Base-by-base conservation (phyloP, 768 basidiomycete species). In the Lactifluus hygrophoroides region DNA sequence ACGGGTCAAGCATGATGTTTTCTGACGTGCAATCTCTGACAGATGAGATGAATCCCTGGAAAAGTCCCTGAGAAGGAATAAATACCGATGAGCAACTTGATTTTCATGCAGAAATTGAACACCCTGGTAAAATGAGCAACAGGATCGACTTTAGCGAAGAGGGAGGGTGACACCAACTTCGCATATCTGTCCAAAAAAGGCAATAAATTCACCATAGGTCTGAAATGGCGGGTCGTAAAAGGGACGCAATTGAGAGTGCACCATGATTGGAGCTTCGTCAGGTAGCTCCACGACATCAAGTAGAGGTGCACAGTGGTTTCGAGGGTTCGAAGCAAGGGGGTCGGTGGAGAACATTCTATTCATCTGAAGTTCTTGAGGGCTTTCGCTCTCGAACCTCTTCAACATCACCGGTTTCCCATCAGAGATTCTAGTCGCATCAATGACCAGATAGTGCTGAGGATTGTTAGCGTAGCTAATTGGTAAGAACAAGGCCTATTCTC, bases 101-200 rank as follows among this genome's bases (percentile, higher is more conserved):
- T 63, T 34, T 17, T 63, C 54, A 13, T 63, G 62, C 62, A 63
- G 49, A 35, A 61, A 61, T 30, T 61, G 38, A 3, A 62, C 19
- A 8, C 44, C 54, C 52, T 62, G 19, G 10, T 34, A 11, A 3
- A 27, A 40, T 25, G 23, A 49, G 35, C 16, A 13, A 30, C 0
- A 3, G 3, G 3, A 4, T 17, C 7, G 7, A 17, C 5, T 13
- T 38, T 14, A 11, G 6, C 3, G 17, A 7, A 1, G 0, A 3
- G 23, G 8, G 3, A 19, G n/a, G n/a, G n/a, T n/a, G 3, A 21
- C 3, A 47, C 57, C 3, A 10, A 72, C 75, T 68, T 75, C 74
- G n/a, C 76, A 66, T 0, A 74, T 37, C 52, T 76, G 74, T 0
- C 56, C 45, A 30, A 73, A 60, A 43, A 69, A 74, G 2, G 67